Evolutionary conservation across 768 basidiomycete genomes (phyloP).

Genomic region (Kwoniella mangroviensis): DNA sequence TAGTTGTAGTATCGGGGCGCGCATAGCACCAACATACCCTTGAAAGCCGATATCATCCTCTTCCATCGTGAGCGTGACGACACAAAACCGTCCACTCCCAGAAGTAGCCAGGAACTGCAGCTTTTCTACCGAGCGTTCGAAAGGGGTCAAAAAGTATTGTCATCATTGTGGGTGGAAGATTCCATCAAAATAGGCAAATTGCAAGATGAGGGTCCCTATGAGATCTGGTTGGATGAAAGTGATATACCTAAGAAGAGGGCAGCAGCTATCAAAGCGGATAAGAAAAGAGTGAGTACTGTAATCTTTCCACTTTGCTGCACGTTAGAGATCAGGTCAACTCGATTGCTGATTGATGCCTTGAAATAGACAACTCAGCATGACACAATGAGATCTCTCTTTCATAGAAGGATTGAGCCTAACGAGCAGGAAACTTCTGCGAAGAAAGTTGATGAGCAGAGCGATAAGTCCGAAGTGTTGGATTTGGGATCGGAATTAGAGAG

Average conservation of each 20-base stretch:
- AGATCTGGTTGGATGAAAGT: background rate
- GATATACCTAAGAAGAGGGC: background rate
- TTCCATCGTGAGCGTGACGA: background rate
- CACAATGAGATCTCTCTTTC: background rate
- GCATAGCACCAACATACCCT: no score
- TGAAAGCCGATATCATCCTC: background rate
- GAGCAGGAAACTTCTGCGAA: background rate
- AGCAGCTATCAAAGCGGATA: background rate
- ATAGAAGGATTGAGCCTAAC: no score
- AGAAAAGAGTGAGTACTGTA: background rate
- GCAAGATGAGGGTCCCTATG: background rate
- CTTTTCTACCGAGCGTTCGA: background rate
- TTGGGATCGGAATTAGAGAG: constrained; percentile 1
- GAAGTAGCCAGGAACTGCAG: background rate
- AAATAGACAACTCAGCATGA: background rate
- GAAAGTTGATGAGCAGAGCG: background rate
- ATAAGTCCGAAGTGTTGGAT: background rate
- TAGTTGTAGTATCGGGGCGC: background rate
- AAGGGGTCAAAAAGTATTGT: constrained; percentile 1
- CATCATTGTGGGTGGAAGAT: background rate
- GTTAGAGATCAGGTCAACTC: background rate
- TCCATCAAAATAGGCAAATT: background rate
- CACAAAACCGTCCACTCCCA: background rate
- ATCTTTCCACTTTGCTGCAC: background rate
- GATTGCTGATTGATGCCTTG: background rate